Base-by-base conservation (phyloP, 371 early-diverging fungal species). In the Lichtheimia ramosa region DNA sequence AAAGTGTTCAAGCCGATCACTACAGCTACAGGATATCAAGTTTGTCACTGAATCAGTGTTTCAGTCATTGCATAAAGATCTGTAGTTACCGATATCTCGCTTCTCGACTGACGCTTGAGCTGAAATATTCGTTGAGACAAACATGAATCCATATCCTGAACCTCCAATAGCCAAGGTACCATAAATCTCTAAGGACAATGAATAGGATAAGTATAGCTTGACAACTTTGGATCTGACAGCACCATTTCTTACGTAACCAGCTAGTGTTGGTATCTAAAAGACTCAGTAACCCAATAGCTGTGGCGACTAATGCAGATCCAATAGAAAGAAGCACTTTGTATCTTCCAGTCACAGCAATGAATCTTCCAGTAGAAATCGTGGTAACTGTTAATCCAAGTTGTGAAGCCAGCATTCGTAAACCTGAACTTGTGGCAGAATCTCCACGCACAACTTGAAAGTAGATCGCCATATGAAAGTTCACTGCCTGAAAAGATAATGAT, bases 371-470 rank as follows among this genome's bases (percentile, higher is more conserved):
- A 6, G 62, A 46, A 21, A 77, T 73, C 3, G 77, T 67, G 12
- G 66, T 58, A 7, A 71, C 56, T 43, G 68, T 48, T 43, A 78
- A 56, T 3, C 73, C 63, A 53, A 74, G 59, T 15, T 82, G 77
- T 74, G 84, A 68, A 2, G 84, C 81, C 41, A 79, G 75, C 48
- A 79, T 41, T 5, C 63, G 63, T 23, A 62, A 51, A 39, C 86
- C 86, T 1, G 83, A 82, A 68, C 70, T 72, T 41, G 77, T 86
- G 16, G 86, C 83, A 13, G 61, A 58, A 39, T 77, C 71, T 7
- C 69, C 71, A 42, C 67, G 69, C 7, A 91, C 90, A 43, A 92
- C 84, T 60, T 89, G 91, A 73, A 89, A 90, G 70, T 87, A 95
- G 4, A 91, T 71, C 12, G 95, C 93, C 0, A 89, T 61, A 46